These are phyloP conservation scores for Puccinellia tenuiflora DNA, from an alignment of 176 grass and related monocot genomes.

Conservation along the genomic window DNA sequence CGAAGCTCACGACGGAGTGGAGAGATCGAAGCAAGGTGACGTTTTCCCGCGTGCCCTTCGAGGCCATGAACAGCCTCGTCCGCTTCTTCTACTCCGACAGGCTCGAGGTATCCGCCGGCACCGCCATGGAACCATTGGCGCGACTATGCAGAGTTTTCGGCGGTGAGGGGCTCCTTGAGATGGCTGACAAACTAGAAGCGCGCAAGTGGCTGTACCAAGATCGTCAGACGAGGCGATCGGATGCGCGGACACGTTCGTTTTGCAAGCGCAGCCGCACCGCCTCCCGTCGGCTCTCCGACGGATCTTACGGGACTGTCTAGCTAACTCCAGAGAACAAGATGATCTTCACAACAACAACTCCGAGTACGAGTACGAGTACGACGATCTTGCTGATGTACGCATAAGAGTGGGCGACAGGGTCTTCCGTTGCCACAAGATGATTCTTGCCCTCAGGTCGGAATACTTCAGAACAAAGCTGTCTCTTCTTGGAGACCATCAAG, in stretches of 20 bases:
- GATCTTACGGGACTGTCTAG: constrained; percentile 54
- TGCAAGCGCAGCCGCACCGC: constrained; percentile 58
- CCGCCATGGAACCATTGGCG: constrained; percentile 60
- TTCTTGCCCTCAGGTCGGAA: constrained; percentile 70
- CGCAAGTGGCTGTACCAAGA: constrained; percentile 64
- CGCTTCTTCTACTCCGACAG: constrained; percentile 93
- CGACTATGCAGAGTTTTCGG: constrained; percentile 70
- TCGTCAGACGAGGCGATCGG: constrained; percentile 26
- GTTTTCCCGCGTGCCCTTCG: constrained; percentile 81
- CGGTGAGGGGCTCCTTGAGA: constrained; percentile 31
- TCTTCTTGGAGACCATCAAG: constrained; percentile 50
- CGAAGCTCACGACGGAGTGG: constrained; percentile 70
- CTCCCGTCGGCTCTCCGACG: constrained; percentile 44
- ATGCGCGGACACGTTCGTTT: constrained; percentile 62
- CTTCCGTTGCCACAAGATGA: constrained; percentile 75
- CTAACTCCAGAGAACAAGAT: constrained; percentile 31
- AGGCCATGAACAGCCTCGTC: constrained; percentile 67
- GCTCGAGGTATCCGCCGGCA: constrained; percentile 61
- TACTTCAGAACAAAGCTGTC: constrained; percentile 83
- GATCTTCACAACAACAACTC: background rate
- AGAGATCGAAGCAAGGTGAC: constrained; percentile 48
- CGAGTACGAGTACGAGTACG: background rate
- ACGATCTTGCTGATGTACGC: constrained; percentile 64
- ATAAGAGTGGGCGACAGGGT: constrained; percentile 65
- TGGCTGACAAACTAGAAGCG: background rate